Evolutionary conservation across 495 filamentous ascomycete species (phyloP).

Genomic region (Talaromyces wortmannii): DNA sequence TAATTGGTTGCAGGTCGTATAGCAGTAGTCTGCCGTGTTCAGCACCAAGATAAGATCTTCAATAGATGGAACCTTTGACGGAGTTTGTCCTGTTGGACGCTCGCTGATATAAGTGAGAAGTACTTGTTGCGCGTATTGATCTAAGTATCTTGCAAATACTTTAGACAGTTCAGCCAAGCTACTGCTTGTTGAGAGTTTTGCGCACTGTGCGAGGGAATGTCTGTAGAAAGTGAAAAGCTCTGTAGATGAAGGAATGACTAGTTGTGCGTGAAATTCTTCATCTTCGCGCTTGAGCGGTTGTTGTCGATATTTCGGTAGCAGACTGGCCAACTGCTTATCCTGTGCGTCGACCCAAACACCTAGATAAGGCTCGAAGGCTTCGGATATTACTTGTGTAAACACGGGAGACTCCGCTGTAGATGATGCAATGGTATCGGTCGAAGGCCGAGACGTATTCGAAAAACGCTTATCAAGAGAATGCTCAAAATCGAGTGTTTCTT

Average conservation of each 20-base stretch:
- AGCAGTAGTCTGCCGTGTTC: conserved; percentile 97
- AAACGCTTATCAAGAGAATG: conserved; percentile 85
- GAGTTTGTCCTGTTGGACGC: conserved; percentile 39
- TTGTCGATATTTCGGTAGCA: conserved; percentile 84
- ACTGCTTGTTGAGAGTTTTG: conserved; percentile 85
- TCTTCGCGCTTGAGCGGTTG: conserved; percentile 75
- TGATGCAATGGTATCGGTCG: conserved; percentile 85
- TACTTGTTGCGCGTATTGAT: conserved; percentile 92
- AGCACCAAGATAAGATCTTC: conserved; percentile 80
- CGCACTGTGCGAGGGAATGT: conserved; percentile 83
- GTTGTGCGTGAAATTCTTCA: conserved; percentile 86
- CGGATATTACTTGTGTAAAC: conserved; percentile 90
- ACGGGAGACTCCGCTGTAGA: conserved; percentile 72
- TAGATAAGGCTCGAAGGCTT: conserved; percentile 94
- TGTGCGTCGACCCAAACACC: conserved; percentile 96
- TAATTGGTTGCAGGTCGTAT: conserved; percentile 81
- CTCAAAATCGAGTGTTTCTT: conserved; percentile 97
- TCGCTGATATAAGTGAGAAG: conserved; percentile 71
- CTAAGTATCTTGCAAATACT: conserved; percentile 86
- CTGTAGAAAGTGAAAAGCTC: conserved; percentile 97
- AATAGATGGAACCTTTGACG: conserved; percentile 50
- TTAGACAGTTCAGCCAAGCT: conserved; percentile 80
- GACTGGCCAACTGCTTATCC: conserved; percentile 76
- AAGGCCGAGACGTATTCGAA: conserved; percentile 68
- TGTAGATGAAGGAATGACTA: conserved; percentile 88